Evolutionary conservation across 345 rosid genomes (phyloP), one percentile per base, ranked within the genome.

Genomic region (Melaleuca alternifolia): DNA sequence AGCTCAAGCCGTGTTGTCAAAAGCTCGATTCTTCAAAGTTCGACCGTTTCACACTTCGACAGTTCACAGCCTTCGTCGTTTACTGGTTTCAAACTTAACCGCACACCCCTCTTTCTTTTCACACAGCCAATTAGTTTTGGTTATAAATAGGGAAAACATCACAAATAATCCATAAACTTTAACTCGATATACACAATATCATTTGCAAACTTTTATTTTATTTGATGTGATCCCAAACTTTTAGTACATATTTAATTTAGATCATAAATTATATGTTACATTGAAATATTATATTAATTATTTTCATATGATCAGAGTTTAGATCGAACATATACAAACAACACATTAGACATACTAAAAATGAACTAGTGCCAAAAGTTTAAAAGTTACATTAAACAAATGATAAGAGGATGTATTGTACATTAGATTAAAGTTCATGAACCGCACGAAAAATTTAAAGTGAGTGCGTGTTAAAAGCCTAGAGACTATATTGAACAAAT

Each of bases 321-420:
- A 54, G 4, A 54, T 54, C 21, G 24, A 54, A 54, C 8, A 2
- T 54, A 8, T 54, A 4, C 26, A 24, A 54, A 11, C 4, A 21
- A 0, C 4, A 54, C 11, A 54, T 54, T 21, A 2, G 21, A 54
- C 1, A 21, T 20, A 54, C 20, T 20, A 20, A 21, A 54, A 54
- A 8, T 21, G 4, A 54, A 54, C 11, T 0, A 3, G 1, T 54
- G 56, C 7, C 0, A 20, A 54, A 54, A 54, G 10, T 20, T 54
- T 7, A 54, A 10, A 10, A 4, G 20, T 1, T 7, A 7, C 8
- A 54, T 54, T 8, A 10, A 30, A 15, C 7, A 52, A 51, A 4
- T 41, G 5, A 16, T 65, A 4, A 16, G 5, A 7, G 26, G 10
- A 1, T 0, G 10, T 7, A 9, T 33, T 11, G 3, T 4, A 20